Percentiles rank a stretch among this genome's conserved stretches.
Evolutionary conservation across 2,329 filamentous ascomycete species (phyloP).

Genomic region (Eurotiales sp.): DNA sequence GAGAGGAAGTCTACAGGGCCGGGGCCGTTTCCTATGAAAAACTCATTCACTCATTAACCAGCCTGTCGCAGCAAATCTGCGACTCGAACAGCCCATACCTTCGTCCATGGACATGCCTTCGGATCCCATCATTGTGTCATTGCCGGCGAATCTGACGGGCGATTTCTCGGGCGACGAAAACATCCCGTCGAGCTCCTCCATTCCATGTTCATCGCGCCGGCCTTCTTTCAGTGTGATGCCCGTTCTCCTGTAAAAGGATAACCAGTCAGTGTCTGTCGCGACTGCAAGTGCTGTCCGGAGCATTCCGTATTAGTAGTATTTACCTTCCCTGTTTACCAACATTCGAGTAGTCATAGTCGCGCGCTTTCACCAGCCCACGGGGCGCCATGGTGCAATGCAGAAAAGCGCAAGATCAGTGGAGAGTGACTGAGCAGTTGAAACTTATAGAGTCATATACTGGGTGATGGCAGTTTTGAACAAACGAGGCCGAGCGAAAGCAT

Average conservation of each 20-base stretch:
- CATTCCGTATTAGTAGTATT: not conserved
- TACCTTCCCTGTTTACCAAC: constrained; percentile 47
- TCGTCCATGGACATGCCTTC: constrained; percentile 62
- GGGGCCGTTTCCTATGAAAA: constrained; percentile 35
- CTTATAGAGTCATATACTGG: too few relatives aligned
- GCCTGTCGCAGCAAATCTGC: not conserved
- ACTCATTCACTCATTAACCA: not conserved
- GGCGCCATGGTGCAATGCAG: constrained; percentile 33
- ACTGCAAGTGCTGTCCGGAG: not conserved
- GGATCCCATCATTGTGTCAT: constrained; percentile 49
- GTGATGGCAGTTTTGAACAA: too few relatives aligned
- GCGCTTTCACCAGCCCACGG: constrained; percentile 38
- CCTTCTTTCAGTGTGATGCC: constrained; percentile 79
- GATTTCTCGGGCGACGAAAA: constrained; percentile 81
- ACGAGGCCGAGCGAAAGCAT: too few relatives aligned
- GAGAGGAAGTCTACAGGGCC: constrained; percentile 41
- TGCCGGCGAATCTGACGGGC: constrained; percentile 34
- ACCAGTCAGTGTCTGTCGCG: constrained; percentile 1
- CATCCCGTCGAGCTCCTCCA: constrained; percentile 81
- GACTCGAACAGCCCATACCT: constrained; percentile 47
- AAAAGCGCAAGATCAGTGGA: too few relatives aligned
- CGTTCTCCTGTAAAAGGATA: constrained; percentile 65
- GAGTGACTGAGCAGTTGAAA: too few relatives aligned
- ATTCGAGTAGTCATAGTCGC: constrained; percentile 47
- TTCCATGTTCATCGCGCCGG: constrained; percentile 82